Percentiles rank a stretch among this genome's conserved stretches.
These are phyloP conservation scores for Apophysomyces trapeziformis DNA, from an alignment of 371 early-diverging fungal genomes.

Conservation along the genomic window DNA sequence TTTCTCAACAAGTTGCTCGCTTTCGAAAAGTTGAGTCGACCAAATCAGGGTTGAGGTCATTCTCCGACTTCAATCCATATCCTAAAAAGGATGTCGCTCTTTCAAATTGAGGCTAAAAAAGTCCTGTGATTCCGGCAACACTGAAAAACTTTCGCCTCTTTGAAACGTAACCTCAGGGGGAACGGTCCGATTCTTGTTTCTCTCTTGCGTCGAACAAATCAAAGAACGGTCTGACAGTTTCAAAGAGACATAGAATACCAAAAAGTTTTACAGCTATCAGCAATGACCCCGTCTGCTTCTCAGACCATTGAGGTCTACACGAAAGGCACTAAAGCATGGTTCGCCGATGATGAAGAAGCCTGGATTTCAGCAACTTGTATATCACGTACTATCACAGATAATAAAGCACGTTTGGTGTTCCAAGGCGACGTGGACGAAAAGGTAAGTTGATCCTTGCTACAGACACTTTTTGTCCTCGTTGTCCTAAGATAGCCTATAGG, in stretches of 20 bases:
- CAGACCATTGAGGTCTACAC: slow-evolving; percentile 65
- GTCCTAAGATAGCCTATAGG: slow-evolving; percentile 42
- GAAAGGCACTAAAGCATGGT: slow-evolving; percentile 85
- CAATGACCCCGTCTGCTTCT: slow-evolving; percentile 22
- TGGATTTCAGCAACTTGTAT: slow-evolving; percentile 82
- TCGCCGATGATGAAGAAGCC: slow-evolving; percentile 83
- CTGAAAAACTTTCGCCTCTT: not conserved
- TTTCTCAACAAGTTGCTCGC: too few species aligned
- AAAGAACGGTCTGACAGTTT: too few species aligned
- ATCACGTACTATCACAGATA: slow-evolving; percentile 55
- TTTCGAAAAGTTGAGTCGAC: too few species aligned
- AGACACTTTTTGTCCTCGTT: not conserved
- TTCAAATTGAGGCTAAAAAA: too few species aligned
- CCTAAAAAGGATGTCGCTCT: too few species aligned
- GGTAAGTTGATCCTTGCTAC: slow-evolving; percentile 24
- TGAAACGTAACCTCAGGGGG: not conserved
- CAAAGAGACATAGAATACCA: not conserved
- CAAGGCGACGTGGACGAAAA: slow-evolving; percentile 63
- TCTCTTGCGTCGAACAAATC: not conserved
- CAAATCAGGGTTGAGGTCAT: too few species aligned
- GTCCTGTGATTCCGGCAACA: too few species aligned
- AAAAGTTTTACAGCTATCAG: slow-evolving; percentile 13
- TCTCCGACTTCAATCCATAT: too few species aligned
- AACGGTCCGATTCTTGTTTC: not conserved
- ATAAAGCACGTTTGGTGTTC: slow-evolving; percentile 63